Base-by-base conservation (phyloP, 116 monocot species). In the Trichopus zeylanicus region DNA sequence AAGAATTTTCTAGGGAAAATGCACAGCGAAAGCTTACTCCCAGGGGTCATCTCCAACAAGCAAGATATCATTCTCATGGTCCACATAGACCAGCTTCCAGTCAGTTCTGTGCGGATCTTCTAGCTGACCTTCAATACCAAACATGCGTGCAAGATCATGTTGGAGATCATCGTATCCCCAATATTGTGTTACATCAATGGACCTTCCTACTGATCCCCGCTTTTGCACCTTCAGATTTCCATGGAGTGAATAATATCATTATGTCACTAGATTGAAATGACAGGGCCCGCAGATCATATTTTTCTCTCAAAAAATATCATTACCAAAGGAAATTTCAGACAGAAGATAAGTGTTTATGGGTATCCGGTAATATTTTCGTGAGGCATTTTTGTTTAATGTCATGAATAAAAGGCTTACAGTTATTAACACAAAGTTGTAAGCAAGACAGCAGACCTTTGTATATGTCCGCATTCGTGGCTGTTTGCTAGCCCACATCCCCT, bases 41-140 rank as follows among this genome's bases (percentile, higher is more conserved):
- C 93, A 93, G 28, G 93, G 93, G 65, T 93, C 93, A 46, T 93
- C 93, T 59, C 93, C 93, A 26, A 93, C 93, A 46, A 93, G 82
- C 18, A 93, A 79, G 46, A 89, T 83, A 29, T 93, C 93, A 55
- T 93, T 93, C 49, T 93, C 93, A 55, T 93, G 89, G 69, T 93
- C 93, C 5, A 93, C 78, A 59, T 93, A 93, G 9, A 93, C 93
- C 38, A 93, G 77, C 46, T 93, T 93, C 93, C 93, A 93, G 39
- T 93, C 93, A 1, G 80, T 82, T 54, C 85, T 75, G 30, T 82
- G 78, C 4, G 78, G 80, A 55, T 93, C 85, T 68, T 89, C 89
- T 16, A 93, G 73, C 37, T 88, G 88, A 18, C 93, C 93, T 49
- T 85, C 85, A 18, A 93, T 88, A 11, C 88, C 93, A 62, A 93